phyloP scores from a whole-genome alignment of 371 early-diverging fungal genomes.

The Mortierella sp. region DNA sequence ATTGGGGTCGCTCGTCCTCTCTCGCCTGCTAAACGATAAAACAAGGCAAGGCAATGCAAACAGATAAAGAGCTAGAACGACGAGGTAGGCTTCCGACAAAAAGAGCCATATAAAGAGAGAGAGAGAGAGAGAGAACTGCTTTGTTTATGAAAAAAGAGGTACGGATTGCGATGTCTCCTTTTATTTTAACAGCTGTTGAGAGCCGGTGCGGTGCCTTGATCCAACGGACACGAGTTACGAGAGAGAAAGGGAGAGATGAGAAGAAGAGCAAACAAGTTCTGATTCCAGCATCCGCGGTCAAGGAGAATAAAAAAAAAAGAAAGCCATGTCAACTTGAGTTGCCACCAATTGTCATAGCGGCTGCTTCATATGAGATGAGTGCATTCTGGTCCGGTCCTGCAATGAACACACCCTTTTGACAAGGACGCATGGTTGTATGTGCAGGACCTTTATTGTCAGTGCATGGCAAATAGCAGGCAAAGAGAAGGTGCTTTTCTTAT shows the following conservation, averaged over 20 bases:
- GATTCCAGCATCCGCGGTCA: not conserved
- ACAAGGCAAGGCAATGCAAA: too few relatives aligned
- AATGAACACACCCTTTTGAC: too few relatives aligned
- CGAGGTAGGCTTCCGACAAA: too few relatives aligned
- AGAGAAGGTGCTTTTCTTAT: too few relatives aligned
- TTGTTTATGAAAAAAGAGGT: not conserved
- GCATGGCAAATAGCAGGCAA: too few relatives aligned
- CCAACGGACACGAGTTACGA: not conserved
- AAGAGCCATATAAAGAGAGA: not conserved
- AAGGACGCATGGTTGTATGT: too few relatives aligned
- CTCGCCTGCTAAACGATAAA: not conserved
- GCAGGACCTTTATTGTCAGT: too few relatives aligned
- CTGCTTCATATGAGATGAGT: not conserved
- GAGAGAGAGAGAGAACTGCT: not conserved
- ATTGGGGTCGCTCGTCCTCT: not conserved
- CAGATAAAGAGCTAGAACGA: not conserved
- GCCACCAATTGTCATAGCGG: not conserved
- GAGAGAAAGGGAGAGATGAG: not conserved
- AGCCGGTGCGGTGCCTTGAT: conserved; percentile 10
- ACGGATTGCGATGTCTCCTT: not conserved
- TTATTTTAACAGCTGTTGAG: not conserved
- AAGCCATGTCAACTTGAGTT: too few relatives aligned
- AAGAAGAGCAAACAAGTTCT: not conserved
- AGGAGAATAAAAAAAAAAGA: not conserved
- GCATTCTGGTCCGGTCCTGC: not conserved